These are phyloP conservation scores for Leptographium procerum DNA, from an alignment of 2,329 filamentous ascomycete genomes.

Conservation along the genomic window DNA sequence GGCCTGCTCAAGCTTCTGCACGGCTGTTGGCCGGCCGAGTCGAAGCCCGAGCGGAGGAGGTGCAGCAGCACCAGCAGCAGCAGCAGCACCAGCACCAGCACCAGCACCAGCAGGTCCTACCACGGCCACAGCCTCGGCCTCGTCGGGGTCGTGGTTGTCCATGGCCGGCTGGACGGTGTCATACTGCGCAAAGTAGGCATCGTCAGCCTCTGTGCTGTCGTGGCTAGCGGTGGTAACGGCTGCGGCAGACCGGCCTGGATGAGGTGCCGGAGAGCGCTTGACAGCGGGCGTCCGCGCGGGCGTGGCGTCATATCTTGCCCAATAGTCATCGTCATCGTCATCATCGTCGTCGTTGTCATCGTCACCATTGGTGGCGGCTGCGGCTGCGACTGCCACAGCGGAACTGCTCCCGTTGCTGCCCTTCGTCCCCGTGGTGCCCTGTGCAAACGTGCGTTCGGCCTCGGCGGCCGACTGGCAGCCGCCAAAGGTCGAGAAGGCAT, in stretches of 20 bases:
- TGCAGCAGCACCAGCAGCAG: neutral
- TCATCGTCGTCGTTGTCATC: constrained; percentile 33
- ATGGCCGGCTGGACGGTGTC: constrained; percentile 69
- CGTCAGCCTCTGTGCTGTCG: constrained; percentile 37
- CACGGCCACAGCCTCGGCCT: constrained; percentile 28
- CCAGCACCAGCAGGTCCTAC: no score
- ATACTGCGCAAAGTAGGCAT: constrained; percentile 68
- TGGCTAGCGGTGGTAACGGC: constrained; percentile 11
- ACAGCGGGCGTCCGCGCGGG: constrained; percentile 52
- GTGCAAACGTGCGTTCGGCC: constrained; percentile 46
- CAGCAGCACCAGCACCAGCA: no score
- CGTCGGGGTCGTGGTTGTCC: constrained; percentile 72
- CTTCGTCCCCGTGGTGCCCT: no score
- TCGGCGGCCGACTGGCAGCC: constrained; percentile 41
- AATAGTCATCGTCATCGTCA: constrained; percentile 68
- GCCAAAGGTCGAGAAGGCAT: constrained; percentile 42
- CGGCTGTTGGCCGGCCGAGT: constrained; percentile 8
- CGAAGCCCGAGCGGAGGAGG: constrained; percentile 11
- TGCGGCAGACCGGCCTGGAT: constrained; percentile 16
- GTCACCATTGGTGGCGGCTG: constrained; percentile 1
- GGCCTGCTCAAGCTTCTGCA: constrained; percentile 14
- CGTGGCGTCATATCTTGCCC: constrained; percentile 66
- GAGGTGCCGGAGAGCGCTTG: constrained; percentile 52
- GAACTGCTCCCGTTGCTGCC: no score
- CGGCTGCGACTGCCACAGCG: constrained; percentile 12